Conservation (phyloP, 2,329 filamentous ascomycete species). For the Cladosporium sp. region DNA sequence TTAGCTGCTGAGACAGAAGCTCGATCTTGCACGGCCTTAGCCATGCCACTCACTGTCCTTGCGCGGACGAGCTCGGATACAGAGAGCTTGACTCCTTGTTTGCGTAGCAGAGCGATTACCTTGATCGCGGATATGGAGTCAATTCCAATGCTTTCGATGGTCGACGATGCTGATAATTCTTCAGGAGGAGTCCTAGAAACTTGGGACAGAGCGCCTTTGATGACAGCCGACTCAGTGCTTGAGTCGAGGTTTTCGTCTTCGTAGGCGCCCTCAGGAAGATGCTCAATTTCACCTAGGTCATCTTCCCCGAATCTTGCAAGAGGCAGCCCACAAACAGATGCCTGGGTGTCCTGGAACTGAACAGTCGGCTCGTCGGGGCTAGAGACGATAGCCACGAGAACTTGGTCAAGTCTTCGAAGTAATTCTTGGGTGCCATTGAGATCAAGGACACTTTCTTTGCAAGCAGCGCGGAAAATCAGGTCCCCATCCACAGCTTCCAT, state of each 20-base stretch:
- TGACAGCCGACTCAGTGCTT: slow-evolving; percentile 1
- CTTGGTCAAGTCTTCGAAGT: slow-evolving; percentile 54
- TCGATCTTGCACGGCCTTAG: slow-evolving; percentile 22
- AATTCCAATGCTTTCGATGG: slow-evolving; percentile 77
- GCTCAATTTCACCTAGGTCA: background rate
- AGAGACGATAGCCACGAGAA: slow-evolving; percentile 54
- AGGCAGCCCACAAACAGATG: slow-evolving; percentile 63
- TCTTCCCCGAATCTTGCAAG: slow-evolving; percentile 31
- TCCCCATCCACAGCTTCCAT: slow-evolving; percentile 57
- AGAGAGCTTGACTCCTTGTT: slow-evolving; percentile 55
- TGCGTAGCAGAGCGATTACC: slow-evolving; percentile 65
- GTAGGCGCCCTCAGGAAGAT: slow-evolving; percentile 1
- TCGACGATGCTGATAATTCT: slow-evolving; percentile 57
- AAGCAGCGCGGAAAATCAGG: slow-evolving; percentile 68
- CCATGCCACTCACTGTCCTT: slow-evolving; percentile 62
- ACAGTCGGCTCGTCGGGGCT: slow-evolving; percentile 50
- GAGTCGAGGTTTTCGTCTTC: background rate
- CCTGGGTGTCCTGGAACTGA: slow-evolving; percentile 45
- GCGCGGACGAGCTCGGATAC: slow-evolving; percentile 68
- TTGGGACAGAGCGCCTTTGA: slow-evolving; percentile 37
- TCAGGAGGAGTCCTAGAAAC: slow-evolving; percentile 57
- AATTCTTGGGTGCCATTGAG: slow-evolving; percentile 45
- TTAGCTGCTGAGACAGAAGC: background rate
- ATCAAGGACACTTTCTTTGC: slow-evolving; percentile 54
- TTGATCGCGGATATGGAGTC: slow-evolving; percentile 93